Base-by-base conservation (phyloP, 2,329 filamentous ascomycete species). In the Blastomyces gilchristii region DNA sequence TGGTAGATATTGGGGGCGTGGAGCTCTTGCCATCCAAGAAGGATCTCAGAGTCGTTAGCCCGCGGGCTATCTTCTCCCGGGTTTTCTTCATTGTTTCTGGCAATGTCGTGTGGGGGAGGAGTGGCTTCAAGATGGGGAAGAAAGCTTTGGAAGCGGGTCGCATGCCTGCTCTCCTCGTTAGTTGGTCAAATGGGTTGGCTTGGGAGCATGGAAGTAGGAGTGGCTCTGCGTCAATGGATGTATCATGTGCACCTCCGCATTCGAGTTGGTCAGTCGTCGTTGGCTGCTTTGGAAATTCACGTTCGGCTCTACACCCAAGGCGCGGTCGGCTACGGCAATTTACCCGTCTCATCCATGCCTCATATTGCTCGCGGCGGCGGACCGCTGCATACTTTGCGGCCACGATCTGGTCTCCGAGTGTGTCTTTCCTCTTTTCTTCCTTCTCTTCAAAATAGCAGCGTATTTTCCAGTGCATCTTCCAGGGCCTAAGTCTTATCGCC, bases 131-230 rank as follows among this genome's bases (percentile, higher is more conserved):
- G 3, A 31, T 12, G 22, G 56, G 56, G 22, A 45, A 28, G 39
- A 58, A 22, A 18, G 41, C 25, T 5, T 25, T 47, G 41, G 56
- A 58, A 28, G 25, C 41, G 37, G 56, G 56, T 3, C 22, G 56
- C 9, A 58, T n/a, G 41, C 56, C 41, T 58, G 37, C 12, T 25
- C 56, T 39, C 22, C 56, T 25, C 0, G 9, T 22, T 18, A 58
- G 39, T 22, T 58, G 39, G 22, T 58, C 56, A 45, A 58, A 58
- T 28, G 56, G 56, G 56, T 43, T 58, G 28, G 56, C 31, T 45
- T 31, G 6, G 22, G 22, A 25, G 22, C 16, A 28, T 12, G 14
- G 2, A 12, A 58, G 56, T 39, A 43, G 41, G 22, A 45, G 37
- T 25, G 41, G 9, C 41, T 37, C 39, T 28, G 39, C 18, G 41